These are phyloP conservation scores for Biscogniauxia marginata DNA, from an alignment of 2,329 filamentous ascomycete genomes.

Conservation along the genomic window DNA sequence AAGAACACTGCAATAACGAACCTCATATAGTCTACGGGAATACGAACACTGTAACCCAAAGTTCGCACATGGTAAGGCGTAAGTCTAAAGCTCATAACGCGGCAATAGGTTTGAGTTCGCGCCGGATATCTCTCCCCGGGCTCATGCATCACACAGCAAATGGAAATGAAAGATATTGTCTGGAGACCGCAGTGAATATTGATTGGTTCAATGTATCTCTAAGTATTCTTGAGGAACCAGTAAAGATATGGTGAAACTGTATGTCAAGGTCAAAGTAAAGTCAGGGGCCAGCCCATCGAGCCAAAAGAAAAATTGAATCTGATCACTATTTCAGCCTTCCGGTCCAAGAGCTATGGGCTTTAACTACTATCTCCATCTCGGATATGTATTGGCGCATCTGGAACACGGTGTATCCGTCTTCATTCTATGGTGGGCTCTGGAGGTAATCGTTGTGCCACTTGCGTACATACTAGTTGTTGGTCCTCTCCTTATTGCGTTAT, in stretches of 20 bases:
- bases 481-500: background rate
- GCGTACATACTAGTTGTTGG: background rate
- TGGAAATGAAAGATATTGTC: background rate
- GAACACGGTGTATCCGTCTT: background rate
- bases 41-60: background rate
- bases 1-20: background rate
- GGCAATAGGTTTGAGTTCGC: background rate
- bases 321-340: background rate
- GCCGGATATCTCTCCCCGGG: background rate
- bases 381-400: background rate
- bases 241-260: no score
- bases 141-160: background rate
- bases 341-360: background rate
- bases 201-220: background rate
- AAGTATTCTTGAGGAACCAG: background rate
- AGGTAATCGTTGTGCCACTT: background rate
- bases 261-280: no score
- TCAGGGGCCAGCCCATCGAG: background rate
- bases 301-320: background rate
- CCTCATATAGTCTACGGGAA: background rate
- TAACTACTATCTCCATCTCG: background rate
- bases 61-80: background rate
- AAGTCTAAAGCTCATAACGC: background rate
- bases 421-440: background rate
- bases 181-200: background rate